Base-by-base conservation (phyloP, 768 basidiomycete genomes). In the Amanita phalloides region DNA sequence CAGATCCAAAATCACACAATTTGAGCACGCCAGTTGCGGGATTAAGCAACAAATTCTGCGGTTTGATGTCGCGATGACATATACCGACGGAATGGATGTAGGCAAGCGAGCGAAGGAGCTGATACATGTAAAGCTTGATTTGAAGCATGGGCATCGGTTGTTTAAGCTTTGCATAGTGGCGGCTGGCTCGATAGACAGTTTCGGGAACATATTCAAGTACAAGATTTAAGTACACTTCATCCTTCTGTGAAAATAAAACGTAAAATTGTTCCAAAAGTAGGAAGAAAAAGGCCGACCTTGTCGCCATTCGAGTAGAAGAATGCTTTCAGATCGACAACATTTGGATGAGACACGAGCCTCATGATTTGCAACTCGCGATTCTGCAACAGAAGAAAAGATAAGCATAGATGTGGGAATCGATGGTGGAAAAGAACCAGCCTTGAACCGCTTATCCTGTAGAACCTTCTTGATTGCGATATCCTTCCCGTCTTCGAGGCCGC, bases 401-500 rank as follows among this genome's bases (percentile, higher is more conserved):
- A 53, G 48, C 30, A 48, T 38, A 36, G 37, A 33, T 26, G 25
- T 32, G 50, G 17, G 39, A 50, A n/a, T 43, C 50, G 49, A 55
- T 30, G 48, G 60, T 54, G 57, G 55, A 54, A 56, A 54, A 51
- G 60, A 56, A 71, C 78, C 56, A 55, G 94, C 95, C 90, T 99
- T 99, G 87, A 99, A 99, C 59, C 96, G 83, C 78, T 99, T 99
- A 74, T 99, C 96, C 76, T 99, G 96, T 56, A 99, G 71, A 47
- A 99, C 96, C 76, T 97, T 98, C 90, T 99, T 99, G 79, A 99
- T 99, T 46, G 96, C 96, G 63, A 99, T 96, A 59, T 97, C 92
- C 53, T 87, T 86, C 17, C 72, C 73, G 32, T 78, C 79, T 62
- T 81, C 79, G 41, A 75, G 70, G 6, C 75, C 75, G 11, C 75